Percentiles rank a stretch among this genome's conserved stretches.
These are phyloP conservation scores for Tieghemiomyces parasiticus DNA, from an alignment of 192 early-diverging fungal genomes.

Conservation along the genomic window DNA sequence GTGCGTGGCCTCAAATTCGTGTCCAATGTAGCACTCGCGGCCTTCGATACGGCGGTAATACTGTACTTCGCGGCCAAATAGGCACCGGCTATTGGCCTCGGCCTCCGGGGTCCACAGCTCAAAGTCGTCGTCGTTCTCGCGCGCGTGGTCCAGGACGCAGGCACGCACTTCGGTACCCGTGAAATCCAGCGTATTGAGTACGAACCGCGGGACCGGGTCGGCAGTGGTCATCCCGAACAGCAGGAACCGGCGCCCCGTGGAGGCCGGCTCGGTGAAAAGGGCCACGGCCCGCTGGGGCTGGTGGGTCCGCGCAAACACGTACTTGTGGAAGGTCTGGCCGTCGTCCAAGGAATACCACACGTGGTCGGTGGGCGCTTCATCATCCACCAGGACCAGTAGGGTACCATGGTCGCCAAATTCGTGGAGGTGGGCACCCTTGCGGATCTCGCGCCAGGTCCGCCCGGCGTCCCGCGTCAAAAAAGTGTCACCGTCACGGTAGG, in stretches of 20 bases:
- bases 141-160: slow-evolving; percentile 24
- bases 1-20: slow-evolving; percentile 41
- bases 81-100: slow-evolving; percentile 32
- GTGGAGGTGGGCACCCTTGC: slow-evolving; percentile 75
- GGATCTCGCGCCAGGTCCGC: slow-evolving; percentile 62
- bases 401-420: slow-evolving; percentile 91
- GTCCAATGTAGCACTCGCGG: slow-evolving; percentile 57
- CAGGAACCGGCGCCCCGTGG: slow-evolving; percentile 64
- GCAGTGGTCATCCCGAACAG: slow-evolving; percentile 42
- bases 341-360: slow-evolving; percentile 65
- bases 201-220: slow-evolving; percentile 12
- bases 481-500: slow-evolving; percentile 57
- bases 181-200: slow-evolving; percentile 28
- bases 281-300: slow-evolving; percentile 35
- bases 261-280: slow-evolving; percentile 52
- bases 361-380: slow-evolving; percentile 50
- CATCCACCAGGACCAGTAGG: slow-evolving; percentile 70
- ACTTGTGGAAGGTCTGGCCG: slow-evolving; percentile 49
- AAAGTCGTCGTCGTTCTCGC: slow-evolving; percentile 39
- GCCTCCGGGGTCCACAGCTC: slow-evolving; percentile 43
- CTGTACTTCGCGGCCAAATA: slow-evolving; percentile 47
- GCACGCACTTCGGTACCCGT: slow-evolving; percentile 24
- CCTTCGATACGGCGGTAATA: slow-evolving; percentile 58
- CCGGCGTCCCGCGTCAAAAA: slow-evolving; percentile 86
- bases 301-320: slow-evolving; percentile 26